Base-by-base conservation (phyloP, 2,329 filamentous ascomycete species). In the Fusarium albidum region DNA sequence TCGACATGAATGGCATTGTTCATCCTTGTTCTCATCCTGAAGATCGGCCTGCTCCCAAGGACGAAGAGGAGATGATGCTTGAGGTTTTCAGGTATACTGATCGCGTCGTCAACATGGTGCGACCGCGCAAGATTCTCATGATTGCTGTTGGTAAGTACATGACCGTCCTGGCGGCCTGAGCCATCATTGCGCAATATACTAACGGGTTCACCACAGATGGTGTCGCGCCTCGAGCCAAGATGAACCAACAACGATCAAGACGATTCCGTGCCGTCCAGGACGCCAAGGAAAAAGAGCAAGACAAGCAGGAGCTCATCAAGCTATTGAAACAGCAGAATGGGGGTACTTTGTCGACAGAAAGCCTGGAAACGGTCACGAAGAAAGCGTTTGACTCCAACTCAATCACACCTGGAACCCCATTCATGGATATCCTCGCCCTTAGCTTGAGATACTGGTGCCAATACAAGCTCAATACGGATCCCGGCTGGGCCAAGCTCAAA, bases 1-100 rank as follows among this genome's bases (percentile, higher is more conserved):
- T 99, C 59, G 95, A 99, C 70, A 98, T 99, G 94, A 99, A 99
- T 75, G 96, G 95, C 72, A 99, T 99, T 64, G 95, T 99, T 31
- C 95, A 99, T 79, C 96, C 96, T 27, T 99, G 95, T 77, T 96
- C 94, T 39, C 95, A 99, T 77, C 95, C 95, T 1, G 95, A 99
- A 73, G 94, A 98, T 69, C 86, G 87, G 59, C 92, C 95, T 3
- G 86, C 95, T 5, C 95, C 95, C 10, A 90, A 89, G 69, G 94
- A 95, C 56, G 95, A 99, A 78, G 92, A 96, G 73, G 95, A 98
- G 77, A 99, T 99, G 95, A 99, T 99, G 95, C 73, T 97, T 67
- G 96, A 96, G 70, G 88, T 99, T 57, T 99, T 99, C 81, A 91
- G 89, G 71, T 99, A 99, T 75, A 99, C 95, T n/a, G 93, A 99